phyloP scores from a whole-genome alignment of 306 rosid species.

The Albizia julibrissin region DNA sequence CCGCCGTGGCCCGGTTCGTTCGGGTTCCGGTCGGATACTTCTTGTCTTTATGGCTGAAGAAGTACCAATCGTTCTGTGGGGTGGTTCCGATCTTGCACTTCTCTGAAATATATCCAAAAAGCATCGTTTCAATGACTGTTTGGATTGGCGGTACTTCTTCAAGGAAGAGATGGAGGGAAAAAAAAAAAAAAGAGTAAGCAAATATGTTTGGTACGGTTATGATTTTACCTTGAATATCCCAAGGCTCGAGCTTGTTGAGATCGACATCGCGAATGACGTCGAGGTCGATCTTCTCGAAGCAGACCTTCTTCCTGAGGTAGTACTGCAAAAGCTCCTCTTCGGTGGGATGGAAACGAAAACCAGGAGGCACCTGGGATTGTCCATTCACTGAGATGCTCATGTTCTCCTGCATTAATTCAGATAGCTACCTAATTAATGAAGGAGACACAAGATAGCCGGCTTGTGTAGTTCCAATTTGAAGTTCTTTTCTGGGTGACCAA shows the following conservation, averaged over 20 bases:
- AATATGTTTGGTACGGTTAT: background rate
- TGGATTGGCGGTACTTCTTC: no score
- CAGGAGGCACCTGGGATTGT: conserved; percentile 91
- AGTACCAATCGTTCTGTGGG: conserved; percentile 96
- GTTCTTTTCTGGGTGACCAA: conserved; percentile 31
- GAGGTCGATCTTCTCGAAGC: conserved; percentile 72
- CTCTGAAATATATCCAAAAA: conserved; percentile 43
- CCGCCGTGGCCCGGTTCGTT: conserved; percentile 85
- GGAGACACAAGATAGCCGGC: background rate
- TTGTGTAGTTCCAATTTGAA: conserved; percentile 25
- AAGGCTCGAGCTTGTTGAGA: conserved; percentile 97
- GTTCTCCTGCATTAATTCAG: conserved; percentile 51
- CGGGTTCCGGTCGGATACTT: conserved; percentile 97
- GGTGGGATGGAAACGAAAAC: conserved; percentile 87
- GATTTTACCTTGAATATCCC: conserved; percentile 90
- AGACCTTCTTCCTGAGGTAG: conserved; percentile 82
- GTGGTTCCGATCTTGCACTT: conserved; percentile 92
- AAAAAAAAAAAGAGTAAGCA: background rate
- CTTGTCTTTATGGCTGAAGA: conserved; percentile 96
- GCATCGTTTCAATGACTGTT: no score
- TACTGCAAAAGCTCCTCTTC: conserved; percentile 89
- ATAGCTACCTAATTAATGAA: background rate
- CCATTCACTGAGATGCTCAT: conserved; percentile 90
- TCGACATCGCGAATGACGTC: conserved; percentile 91
- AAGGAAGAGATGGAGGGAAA: background rate